Evolutionary conservation across 192 early-diverging fungal genomes (phyloP), one percentile per base, ranked within the genome.

Genomic region (Coemansia sp.): DNA sequence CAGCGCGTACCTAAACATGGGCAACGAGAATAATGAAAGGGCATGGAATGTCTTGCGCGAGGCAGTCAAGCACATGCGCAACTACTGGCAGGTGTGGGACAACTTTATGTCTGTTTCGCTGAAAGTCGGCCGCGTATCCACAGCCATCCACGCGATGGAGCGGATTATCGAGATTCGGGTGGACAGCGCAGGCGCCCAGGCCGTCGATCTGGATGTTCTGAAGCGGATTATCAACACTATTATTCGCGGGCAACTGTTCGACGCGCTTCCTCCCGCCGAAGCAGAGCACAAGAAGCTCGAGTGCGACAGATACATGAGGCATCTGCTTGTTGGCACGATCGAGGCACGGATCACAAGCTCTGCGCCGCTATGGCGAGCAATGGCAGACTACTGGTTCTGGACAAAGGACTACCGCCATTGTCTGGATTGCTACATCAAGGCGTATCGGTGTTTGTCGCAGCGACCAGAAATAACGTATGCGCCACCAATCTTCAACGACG

Each of bases 41-140:
- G 96, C 95, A 0, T 91, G 88, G 74, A 82, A 89, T 30, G 88
- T 92, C 1, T 82, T 97, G 20, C 84, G 89, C 49, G 91, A 96
- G 77, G 94, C 94, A 2, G 59, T 91, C 20, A 90, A 91, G 66
- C 76, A 84, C 58, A 90, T 91, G 59, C 87, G 81, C 66, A 93
- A 96, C 26, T 90, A 85, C 62, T 92, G 91, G 86, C 90, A 90
- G 68, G 93, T 99, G 61, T 98, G 95, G 96, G 86, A 92, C 40
- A 99, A 99, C 77, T 91, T 92, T 56, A 70, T 98, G 86, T 90
- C 86, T 61, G 84, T 87, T 7, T 85, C 90, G 18, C 56, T 93
- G 46, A 91, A 93, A 66, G 59, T 97, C 26, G 89, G 88, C 21
- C 86, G 94, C 67, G 88, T 94, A 62, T 66, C 86, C 39, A 89